A percentile compares a stretch with the other conserved stretches of the same genome.
These are phyloP conservation scores for Centaurea solstitialis DNA, from an alignment of 129 eudicot species.

Conservation along the genomic window DNA sequence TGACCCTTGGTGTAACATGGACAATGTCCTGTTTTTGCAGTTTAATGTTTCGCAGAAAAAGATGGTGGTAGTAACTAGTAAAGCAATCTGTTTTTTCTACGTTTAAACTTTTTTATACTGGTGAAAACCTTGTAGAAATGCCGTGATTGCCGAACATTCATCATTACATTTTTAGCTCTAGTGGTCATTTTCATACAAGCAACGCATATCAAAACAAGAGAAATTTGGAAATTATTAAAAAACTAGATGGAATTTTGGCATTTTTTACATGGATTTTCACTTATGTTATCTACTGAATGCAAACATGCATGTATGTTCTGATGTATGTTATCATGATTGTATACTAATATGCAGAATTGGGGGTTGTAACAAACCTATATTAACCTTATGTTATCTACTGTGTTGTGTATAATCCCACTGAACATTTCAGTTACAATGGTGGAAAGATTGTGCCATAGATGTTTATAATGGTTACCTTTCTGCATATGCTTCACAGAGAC, in stretches of 20 bases:
- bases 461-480: conserved; percentile 7
- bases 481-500: conserved; percentile 47
- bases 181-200: neutral
- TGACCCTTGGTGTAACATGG: neutral
- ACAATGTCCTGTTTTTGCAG: neutral
- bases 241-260: neutral
- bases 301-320: neutral
- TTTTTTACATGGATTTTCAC: neutral
- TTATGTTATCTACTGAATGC: neutral
- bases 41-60: neutral
- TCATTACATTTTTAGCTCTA: neutral
- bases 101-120: neutral
- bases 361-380: neutral
- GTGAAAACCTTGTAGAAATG: neutral
- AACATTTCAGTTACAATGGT: neutral
- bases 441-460: neutral
- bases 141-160: neutral
- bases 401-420: neutral
- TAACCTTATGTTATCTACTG: neutral
- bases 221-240: neutral
- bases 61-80: neutral
- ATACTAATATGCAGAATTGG: neutral
- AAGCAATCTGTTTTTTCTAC: neutral
- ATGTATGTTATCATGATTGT: neutral
- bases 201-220: neutral